phyloP scores from a whole-genome alignment of 306 rosid genomes.

The Astragalus membranaceus region DNA sequence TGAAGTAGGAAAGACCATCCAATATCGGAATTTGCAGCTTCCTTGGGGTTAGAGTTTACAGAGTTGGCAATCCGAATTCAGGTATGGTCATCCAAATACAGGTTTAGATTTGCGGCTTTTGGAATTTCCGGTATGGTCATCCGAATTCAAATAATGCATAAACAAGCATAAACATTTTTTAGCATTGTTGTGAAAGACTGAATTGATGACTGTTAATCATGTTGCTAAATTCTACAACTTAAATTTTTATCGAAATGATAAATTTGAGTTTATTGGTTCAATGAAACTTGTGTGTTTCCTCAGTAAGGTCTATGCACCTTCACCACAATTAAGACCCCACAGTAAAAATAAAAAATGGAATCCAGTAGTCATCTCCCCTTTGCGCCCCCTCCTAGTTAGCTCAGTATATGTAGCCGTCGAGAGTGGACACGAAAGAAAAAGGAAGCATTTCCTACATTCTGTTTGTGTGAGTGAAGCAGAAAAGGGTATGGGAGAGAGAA shows the following conservation, averaged over 20 bases:
- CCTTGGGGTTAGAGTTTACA: background rate
- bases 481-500: background rate
- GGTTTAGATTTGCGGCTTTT: no score
- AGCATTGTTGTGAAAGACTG: no score
- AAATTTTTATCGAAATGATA: background rate
- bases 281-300: background rate
- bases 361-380: background rate
- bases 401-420: background rate
- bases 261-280: background rate
- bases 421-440: background rate
- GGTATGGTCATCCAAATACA: background rate
- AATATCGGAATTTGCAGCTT: background rate
- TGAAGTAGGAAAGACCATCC: background rate
- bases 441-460: background rate
- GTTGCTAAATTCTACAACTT: no score
- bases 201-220: no score
- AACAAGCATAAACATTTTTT: background rate
- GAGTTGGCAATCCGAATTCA: background rate
- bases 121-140: background rate
- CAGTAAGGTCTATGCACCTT: background rate
- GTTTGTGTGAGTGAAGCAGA: background rate
- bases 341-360: background rate
- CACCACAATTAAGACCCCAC: slow-evolving; percentile 2
- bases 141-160: background rate
- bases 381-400: background rate